phyloP scores from a whole-genome alignment of 2,329 filamentous ascomycete genomes.

The Thermomyces lanuginosus region DNA sequence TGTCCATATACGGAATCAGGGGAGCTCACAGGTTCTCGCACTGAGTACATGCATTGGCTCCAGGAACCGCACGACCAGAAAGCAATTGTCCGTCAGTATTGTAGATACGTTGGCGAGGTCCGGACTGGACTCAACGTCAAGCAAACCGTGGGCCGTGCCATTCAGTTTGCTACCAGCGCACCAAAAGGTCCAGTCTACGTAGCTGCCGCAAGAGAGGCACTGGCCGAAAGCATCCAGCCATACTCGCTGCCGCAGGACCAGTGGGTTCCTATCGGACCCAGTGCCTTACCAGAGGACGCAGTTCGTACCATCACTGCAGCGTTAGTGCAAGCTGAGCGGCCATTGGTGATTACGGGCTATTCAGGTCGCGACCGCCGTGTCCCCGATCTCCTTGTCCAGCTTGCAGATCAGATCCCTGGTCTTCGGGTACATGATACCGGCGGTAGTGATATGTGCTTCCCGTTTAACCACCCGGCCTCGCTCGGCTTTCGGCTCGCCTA shows the following conservation, averaged over 20 bases:
- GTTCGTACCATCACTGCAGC: conserved; percentile 19
- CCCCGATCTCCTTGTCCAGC: conserved; percentile 20
- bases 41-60: conserved; percentile 66
- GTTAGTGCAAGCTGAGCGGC: conserved; percentile 23
- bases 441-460: conserved; percentile 28
- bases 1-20: conserved; percentile 56
- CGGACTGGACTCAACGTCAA: conserved; percentile 66
- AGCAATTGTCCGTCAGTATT: conserved; percentile 61
- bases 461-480: conserved; percentile 31
- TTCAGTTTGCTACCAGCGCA: conserved; percentile 57
- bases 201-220: conserved; percentile 55
- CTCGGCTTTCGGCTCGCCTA: conserved; percentile 53
- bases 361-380: conserved; percentile 24
- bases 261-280: conserved; percentile 53
- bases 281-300: conserved; percentile 35
- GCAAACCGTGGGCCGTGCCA: conserved; percentile 63
- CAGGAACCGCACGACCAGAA: conserved; percentile 63
- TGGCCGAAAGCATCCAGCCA: conserved; percentile 60
- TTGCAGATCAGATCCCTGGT: conserved; percentile 27
- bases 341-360: conserved; percentile 31
- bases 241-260: conserved; percentile 47
- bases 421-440: conserved; percentile 30
- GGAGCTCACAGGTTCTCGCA: conserved; percentile 52
- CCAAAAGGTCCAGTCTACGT: conserved; percentile 63
- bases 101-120: conserved; percentile 60